Base-by-base conservation (phyloP, 352 stramenopile species). In the Hyaloperonospora brassicae region DNA sequence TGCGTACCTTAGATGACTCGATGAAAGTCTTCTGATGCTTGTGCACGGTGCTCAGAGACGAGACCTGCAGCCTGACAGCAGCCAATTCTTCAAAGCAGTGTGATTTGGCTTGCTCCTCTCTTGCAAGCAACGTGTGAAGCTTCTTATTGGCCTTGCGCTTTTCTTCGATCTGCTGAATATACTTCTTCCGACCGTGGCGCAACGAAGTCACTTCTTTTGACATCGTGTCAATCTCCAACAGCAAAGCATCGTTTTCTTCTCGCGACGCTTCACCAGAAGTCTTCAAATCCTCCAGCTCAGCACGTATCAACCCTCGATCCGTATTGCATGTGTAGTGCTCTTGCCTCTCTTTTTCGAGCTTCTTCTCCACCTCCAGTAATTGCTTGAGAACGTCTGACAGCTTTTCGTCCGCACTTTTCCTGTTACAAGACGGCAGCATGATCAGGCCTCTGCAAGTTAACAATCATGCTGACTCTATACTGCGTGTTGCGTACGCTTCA, bases 41-140 rank as follows among this genome's bases (percentile, higher is more conserved):
- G 57, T 93, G 83, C 9, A 93, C 77, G 9, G 76, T 74, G 11
- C 67, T 76, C 22, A 93, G 62, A 13, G 83, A 83, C 30, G 78
- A 84, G 1, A 87, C 79, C 50, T 91, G 80, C 9, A 93, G 61
- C 5, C 83, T 67, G 0, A 76, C 73, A 22, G 73, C 75, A 23
- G 79, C 76, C 23, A 93, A 54, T 50, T 93, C 83, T 55, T 93
- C 83, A 42, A 89, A 87, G 44, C 68, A 84, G 17, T 89, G 73
- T 6, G 68, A 63, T 48, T 88, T 89, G 1, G 73, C 68, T 44
- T 89, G 78, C 34, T 84, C 69, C 30, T 88, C 76, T 36, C 79
- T 86, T 13, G 79, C 68, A 22, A 87, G 41, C 23, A 87, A 61
- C 2, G 66, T 77, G 42, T 88, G 68, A 47, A 90, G 58, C 43